Conservation (phyloP, 192 early-diverging fungal genomes). For the Linnemannia elongata region DNA sequence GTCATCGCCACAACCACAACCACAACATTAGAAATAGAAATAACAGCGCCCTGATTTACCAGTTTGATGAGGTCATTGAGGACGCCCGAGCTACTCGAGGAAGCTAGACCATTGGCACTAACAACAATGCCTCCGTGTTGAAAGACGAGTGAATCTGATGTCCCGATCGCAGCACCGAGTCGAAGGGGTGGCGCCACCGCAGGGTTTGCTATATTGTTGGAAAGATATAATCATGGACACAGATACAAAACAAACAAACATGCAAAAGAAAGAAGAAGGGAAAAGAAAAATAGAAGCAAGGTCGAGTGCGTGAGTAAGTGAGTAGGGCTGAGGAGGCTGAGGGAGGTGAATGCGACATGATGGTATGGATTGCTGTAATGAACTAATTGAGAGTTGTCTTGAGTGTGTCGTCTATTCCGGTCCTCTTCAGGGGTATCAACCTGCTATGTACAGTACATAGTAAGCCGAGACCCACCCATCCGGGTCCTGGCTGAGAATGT, state of each 20-base stretch:
- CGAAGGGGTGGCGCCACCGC: slow-evolving; percentile 42
- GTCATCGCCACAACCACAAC: not conserved
- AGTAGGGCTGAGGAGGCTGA: not conserved
- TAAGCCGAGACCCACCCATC: not conserved
- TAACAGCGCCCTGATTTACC: slow-evolving; percentile 22
- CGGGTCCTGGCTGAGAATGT: not conserved
- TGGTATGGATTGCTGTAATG: not conserved
- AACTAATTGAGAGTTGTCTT: not conserved
- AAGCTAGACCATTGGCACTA: slow-evolving; percentile 26
- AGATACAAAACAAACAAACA: not conserved
- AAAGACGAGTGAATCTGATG: slow-evolving; percentile 27
- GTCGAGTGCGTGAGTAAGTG: not conserved
- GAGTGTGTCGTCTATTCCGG: not conserved
- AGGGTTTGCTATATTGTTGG: slow-evolving; percentile 33
- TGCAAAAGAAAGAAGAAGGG: not conserved
- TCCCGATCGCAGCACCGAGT: slow-evolving; percentile 41
- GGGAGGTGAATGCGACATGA: not conserved
- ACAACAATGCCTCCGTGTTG: slow-evolving; percentile 38
- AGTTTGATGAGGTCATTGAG: slow-evolving; percentile 50
- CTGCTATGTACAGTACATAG: not conserved
- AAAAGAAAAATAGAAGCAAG: slow-evolving; percentile 7
- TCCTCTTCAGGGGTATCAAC: not conserved
- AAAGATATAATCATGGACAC: not conserved
- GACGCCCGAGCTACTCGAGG: slow-evolving; percentile 5
- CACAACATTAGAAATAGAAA: not conserved